A percentile compares a stretch with the other conserved stretches of the same genome.
Conservation (phyloP, 2,329 filamentous ascomycete genomes). For the Corinectria fuckeliana region DNA sequence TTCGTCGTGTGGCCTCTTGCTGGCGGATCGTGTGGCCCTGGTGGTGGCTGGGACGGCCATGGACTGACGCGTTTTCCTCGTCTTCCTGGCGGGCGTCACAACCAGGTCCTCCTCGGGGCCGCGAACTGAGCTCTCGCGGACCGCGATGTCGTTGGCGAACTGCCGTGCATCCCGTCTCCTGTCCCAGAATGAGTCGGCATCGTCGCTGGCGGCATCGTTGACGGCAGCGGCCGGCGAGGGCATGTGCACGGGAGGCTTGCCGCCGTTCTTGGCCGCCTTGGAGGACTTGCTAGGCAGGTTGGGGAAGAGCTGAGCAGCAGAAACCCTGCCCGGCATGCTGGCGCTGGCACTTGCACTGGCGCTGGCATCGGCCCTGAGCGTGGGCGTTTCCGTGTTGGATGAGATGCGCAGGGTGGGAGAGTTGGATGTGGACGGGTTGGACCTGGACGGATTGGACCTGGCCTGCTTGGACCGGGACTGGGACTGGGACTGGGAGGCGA, state of each 20-base stretch:
- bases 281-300: slow-evolving; percentile 39
- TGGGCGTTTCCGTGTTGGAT: slow-evolving; percentile 25
- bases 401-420: slow-evolving; percentile 40
- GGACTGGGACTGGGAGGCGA: slow-evolving; percentile 43
- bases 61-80: slow-evolving; percentile 47
- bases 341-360: slow-evolving; percentile 35
- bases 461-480: slow-evolving; percentile 40
- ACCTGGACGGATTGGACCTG: slow-evolving; percentile 43
- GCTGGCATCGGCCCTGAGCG: slow-evolving; percentile 39
- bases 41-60: slow-evolving; percentile 43
- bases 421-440: slow-evolving; percentile 47
- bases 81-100: slow-evolving; percentile 42
- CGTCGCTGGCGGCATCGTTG: slow-evolving; percentile 41
- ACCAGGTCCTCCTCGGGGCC: slow-evolving; percentile 36
- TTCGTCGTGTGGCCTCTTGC: slow-evolving; percentile 63
- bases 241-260: slow-evolving; percentile 37
- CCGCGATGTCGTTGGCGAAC: slow-evolving; percentile 46
- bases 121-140: slow-evolving; percentile 49
- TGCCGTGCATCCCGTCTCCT: slow-evolving; percentile 48
- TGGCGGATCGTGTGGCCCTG: slow-evolving; percentile 56
- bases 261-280: slow-evolving; percentile 37
- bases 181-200: slow-evolving; percentile 43
- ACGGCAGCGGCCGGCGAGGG: slow-evolving; percentile 4
- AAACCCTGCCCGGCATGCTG: slow-evolving; percentile 51
- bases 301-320: slow-evolving; percentile 43